Evolutionary conservation across 345 rosid species (phyloP).

Genomic region (Crucihimalaya himalaica): DNA sequence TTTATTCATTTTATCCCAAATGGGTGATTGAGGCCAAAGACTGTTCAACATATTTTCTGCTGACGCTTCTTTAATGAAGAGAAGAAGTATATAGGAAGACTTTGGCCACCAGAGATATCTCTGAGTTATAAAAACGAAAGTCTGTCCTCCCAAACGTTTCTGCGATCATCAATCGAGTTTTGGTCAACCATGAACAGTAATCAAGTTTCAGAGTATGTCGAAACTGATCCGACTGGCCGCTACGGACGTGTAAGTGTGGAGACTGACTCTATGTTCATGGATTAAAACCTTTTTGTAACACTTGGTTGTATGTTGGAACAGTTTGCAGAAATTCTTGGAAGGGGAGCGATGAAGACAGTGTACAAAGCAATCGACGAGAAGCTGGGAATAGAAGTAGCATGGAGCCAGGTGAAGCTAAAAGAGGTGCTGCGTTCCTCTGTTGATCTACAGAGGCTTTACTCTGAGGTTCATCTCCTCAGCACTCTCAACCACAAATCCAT

Average conservation of each 20-base stretch:
- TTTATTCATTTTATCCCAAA: slow-evolving; percentile 24
- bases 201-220: slow-evolving; percentile 53
- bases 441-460: slow-evolving; percentile 72
- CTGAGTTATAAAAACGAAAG: not conserved
- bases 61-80: slow-evolving; percentile 28
- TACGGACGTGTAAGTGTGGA: slow-evolving; percentile 81
- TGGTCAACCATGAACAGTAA: slow-evolving; percentile 38
- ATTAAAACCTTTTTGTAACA: slow-evolving; percentile 19
- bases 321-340: slow-evolving; percentile 71
- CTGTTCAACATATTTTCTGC: slow-evolving; percentile 37
- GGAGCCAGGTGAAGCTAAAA: slow-evolving; percentile 72
- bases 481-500: slow-evolving; percentile 68
- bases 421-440: slow-evolving; percentile 64
- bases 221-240: slow-evolving; percentile 88
- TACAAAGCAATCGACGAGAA: slow-evolving; percentile 77
- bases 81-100: slow-evolving; percentile 17
- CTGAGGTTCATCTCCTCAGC: slow-evolving; percentile 88
- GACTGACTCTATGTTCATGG: slow-evolving; percentile 10
- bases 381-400: slow-evolving; percentile 81
- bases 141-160: slow-evolving; percentile 8
- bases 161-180: slow-evolving; percentile 35
- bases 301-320: slow-evolving; percentile 37
- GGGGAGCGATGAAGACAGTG: slow-evolving; percentile 86
- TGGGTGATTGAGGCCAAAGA: slow-evolving; percentile 31
- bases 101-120: slow-evolving; percentile 24